Evolutionary conservation across 139 green algal genomes (phyloP), one percentile per base, ranked within the genome.

Genomic region (Chlorella sp.): DNA sequence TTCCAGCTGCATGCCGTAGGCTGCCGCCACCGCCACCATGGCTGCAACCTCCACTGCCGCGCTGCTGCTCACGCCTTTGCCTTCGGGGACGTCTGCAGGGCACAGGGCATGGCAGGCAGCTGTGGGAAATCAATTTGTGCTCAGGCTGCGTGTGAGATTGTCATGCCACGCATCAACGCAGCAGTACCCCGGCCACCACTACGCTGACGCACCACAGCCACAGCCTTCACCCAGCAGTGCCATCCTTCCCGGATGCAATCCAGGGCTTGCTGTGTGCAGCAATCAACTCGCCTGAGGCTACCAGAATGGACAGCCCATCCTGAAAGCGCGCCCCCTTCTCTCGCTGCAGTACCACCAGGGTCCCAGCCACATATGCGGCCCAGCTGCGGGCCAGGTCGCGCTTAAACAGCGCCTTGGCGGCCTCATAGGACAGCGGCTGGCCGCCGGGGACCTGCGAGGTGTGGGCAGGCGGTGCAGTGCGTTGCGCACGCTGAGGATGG

Each of bases 21-120:
- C 94, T 1, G 85, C 90, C 19, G 82, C 68, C 44, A 99, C 60
- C 8, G 94, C 94, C 26, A 64, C 85, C 94, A 98, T 97, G 17
- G 92, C 84, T 1, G 96, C 91, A 46, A 99, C 97, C 88, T 99
- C 97, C 68, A 99, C 86, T 24, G 97, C 94, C 14, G 97, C 97
- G 26, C 92, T 97, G 20, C 89, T 96, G 28, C 92, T 95, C 41
- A 99, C 97, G 14, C 97, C 97, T 87, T 96, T 96, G 65, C 97
- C 96, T 87, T 99, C 94, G 0, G 97, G 96, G 77, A 99, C 96
- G 13, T 93, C 83, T 48, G 90, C 95, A 74, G 2, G 44, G 70
- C 8, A 16, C 20, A 34, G 36, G 38, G 70, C 40, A 16, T 24
- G 44, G 44, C 73, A 43, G 26, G 3, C 1, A 30, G 46, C 28